A percentile compares a stretch with the other conserved stretches of the same genome.
phyloP scores from a whole-genome alignment of 164 flowering plant species.

The Euptelea pleiosperma region DNA sequence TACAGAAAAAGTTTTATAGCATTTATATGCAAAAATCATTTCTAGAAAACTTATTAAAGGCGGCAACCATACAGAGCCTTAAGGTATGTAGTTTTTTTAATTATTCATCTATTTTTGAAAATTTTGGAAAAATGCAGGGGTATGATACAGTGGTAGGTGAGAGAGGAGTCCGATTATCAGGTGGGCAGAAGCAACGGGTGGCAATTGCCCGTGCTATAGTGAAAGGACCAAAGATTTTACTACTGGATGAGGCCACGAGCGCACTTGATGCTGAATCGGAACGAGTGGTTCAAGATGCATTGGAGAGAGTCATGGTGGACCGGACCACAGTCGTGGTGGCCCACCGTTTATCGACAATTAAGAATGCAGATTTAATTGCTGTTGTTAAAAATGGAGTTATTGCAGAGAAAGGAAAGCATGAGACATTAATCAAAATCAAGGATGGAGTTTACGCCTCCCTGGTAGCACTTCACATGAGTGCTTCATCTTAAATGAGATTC shows the following conservation, averaged over 20 bases:
- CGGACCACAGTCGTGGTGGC: constrained; percentile 23
- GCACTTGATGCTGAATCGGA: constrained; percentile 26
- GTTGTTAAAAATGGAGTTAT: constrained; percentile 24
- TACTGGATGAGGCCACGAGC: constrained; percentile 22
- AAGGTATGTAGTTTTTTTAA: no score
- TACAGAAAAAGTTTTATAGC: no score
- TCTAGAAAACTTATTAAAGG: no score
- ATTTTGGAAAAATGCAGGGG: constrained; percentile 11
- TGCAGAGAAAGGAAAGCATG: constrained; percentile 24
- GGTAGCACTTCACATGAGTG: constrained; percentile 20
- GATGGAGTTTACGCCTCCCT: constrained; percentile 24
- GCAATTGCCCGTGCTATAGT: constrained; percentile 24
- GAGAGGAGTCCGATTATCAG: constrained; percentile 19
- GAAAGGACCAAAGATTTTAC: constrained; percentile 18
- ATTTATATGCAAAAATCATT: no score
- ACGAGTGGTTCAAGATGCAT: constrained; percentile 20
- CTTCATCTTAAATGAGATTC: constrained; percentile 5
- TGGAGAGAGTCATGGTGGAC: constrained; percentile 16
- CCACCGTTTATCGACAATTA: constrained; percentile 19
- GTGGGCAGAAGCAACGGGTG: constrained; percentile 24
- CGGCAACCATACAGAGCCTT: no score
- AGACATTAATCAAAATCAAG: constrained; percentile 11
- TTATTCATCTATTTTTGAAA: neutral
- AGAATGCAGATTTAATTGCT: constrained; percentile 17
- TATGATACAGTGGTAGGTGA: constrained; percentile 25